Percentiles rank a stretch among this genome's conserved stretches.
Evolutionary conservation across 495 filamentous ascomycete genomes (phyloP).

Genomic region (Arthonia radiata): DNA sequence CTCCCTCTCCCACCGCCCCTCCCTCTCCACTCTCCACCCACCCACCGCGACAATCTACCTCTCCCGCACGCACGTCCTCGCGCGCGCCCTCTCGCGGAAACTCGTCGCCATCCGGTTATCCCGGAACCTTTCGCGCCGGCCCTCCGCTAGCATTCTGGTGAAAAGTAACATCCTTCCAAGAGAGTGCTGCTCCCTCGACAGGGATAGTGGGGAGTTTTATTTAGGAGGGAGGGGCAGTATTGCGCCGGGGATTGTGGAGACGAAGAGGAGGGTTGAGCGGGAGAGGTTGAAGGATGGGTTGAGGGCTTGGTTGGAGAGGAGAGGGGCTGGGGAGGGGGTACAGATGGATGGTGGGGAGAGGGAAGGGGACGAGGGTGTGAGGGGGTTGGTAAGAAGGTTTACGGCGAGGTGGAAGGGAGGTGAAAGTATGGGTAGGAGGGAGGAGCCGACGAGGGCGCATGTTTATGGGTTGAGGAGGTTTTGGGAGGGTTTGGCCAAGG

Average conservation of each 20-base stretch:
- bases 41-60: slow-evolving; percentile 22
- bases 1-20: slow-evolving; percentile 25
- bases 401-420: slow-evolving; percentile 5
- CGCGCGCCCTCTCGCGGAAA: slow-evolving; percentile 24
- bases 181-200: slow-evolving; percentile 8
- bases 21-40: slow-evolving; percentile 18
- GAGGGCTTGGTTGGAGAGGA: slow-evolving; percentile 8
- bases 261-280: slow-evolving; percentile 8
- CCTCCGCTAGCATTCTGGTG: slow-evolving; percentile 10
- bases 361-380: slow-evolving; percentile 6
- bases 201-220: slow-evolving; percentile 5
- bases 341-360: no score
- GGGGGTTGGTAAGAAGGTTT: slow-evolving; percentile 9
- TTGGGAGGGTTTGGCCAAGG: slow-evolving; percentile 26
- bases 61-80: slow-evolving; percentile 27
- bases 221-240: slow-evolving; percentile 5
- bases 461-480: slow-evolving; percentile 25
- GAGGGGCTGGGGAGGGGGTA: slow-evolving; percentile 4
- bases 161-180: slow-evolving; percentile 13
- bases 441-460: slow-evolving; percentile 16
- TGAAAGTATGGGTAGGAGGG: slow-evolving; percentile 4
- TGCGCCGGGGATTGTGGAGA: slow-evolving; percentile 6
- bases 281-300: slow-evolving; percentile 8
- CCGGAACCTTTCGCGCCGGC: slow-evolving; percentile 10
- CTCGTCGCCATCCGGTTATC: slow-evolving; percentile 26